Evolutionary conservation across 176 grass and related monocot genomes (phyloP), one percentile per base, ranked within the genome.

Genomic region (Aechmea fasciata): DNA sequence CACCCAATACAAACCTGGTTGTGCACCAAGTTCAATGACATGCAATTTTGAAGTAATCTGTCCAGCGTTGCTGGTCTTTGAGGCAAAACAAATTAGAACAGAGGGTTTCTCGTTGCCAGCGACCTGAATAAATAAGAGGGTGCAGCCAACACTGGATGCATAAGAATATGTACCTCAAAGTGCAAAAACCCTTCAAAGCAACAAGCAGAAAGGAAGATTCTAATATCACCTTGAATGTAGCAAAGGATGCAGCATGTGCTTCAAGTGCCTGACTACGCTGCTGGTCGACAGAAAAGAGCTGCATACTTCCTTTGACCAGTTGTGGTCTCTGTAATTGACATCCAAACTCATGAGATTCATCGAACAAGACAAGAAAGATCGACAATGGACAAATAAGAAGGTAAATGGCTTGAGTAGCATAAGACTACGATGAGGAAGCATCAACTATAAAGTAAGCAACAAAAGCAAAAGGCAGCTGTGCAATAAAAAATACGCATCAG

Each of bases 261-360:
- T 99, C 94, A 90, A 99, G 89, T 28, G 89, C 89, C 78, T 99
- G 94, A 70, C 94, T 99, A 73, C 94, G 89, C 68, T 99, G 94
- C 68, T 99, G 89, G 52, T 99, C 94, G 53, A 99, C 84, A 59
- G 94, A 99, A 79, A 99, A 99, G 59, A 99, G 90, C 67, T 99
- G 94, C 89, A 99, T 93, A 55, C 85, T 99, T 76, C 94, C 94
- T 76, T 99, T 93, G 78, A 93, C 94, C 72, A 99, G 70, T 71
- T 99, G 94, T 10, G 89, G 94, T 63, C 87, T 90, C 94, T 99
- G 71, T 29, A 75, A 73, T 61, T 61, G 20, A 59, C 18, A 79
- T 80, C 48, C 74, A 52, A 70, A 12, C 11, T 1, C 55, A 61
- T 61, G 55, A 61, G 55, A 61, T 61, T 61, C 55, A 61, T 19